These are phyloP conservation scores for Fusarium sp. DNA, from an alignment of 2,329 filamentous ascomycete genomes.

Conservation along the genomic window DNA sequence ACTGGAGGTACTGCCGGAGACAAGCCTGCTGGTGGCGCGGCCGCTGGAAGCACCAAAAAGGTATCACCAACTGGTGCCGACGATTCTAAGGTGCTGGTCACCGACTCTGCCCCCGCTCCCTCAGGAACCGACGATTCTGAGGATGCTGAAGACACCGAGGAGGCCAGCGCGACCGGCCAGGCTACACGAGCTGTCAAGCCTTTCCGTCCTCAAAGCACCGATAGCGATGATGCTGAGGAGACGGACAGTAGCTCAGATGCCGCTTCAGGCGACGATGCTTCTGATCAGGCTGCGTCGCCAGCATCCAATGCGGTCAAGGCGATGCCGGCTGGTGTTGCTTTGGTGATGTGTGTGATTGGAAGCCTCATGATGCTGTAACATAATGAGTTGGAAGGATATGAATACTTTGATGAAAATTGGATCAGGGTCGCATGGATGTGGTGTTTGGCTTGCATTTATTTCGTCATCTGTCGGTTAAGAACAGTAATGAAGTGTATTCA, in stretches of 20 bases:
- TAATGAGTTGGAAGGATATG: neutral
- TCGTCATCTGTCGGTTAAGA: neutral
- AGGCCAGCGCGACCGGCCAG: neutral
- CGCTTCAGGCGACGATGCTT: neutral
- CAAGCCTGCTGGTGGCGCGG: neutral
- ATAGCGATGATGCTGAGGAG: conserved; percentile 7
- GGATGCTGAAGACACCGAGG: neutral
- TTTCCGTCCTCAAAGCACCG: conserved; percentile 18
- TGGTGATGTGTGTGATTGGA: conserved; percentile 33
- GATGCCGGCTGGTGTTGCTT: neutral
- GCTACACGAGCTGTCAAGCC: conserved; percentile 26
- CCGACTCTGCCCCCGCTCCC: conserved; percentile 22
- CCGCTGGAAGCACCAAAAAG: neutral
- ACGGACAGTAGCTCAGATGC: conserved; percentile 5
- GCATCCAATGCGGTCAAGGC: neutral
- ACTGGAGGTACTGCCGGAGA: neutral
- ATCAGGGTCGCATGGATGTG: conserved; percentile 8
- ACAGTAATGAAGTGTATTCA: neutral
- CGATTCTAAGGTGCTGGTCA: conserved; percentile 17
- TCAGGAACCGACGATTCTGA: neutral
- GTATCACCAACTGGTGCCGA: neutral
- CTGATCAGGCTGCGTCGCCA: neutral
- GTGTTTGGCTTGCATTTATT: conserved; percentile 3
- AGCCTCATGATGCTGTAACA: conserved; percentile 22
- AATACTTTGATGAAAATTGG: neutral